Evolutionary conservation across 306 rosid species (phyloP), one percentile per base, ranked within the genome.

Genomic region (Rosa multiflora): DNA sequence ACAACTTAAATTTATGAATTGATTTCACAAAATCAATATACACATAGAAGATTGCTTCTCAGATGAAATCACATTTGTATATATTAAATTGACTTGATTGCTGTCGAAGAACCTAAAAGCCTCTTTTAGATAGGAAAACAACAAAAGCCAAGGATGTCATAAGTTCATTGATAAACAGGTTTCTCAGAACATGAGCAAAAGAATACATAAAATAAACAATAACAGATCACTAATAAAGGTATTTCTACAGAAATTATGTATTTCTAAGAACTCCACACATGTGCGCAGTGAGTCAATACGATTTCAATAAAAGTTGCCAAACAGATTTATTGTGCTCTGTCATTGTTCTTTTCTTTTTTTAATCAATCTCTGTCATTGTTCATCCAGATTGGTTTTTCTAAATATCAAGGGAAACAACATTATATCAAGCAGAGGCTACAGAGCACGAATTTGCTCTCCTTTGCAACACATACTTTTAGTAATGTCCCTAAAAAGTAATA

Each of bases 71-170:
- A 29, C 32, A 29, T 29, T 29, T 29, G 32, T 29, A 29, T 29
- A 29, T 29, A 29, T 29, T 29, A 29, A 29, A 29, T 29, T 29
- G 44, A 58, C 97, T 29, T 78, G 89, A 73, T 95, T 92, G 26
- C 94, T 91, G 79, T 95, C 99, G 39, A 93, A 95, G 82, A 95
- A 95, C 77, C 97, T 82, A 76, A 95, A 95, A 69, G 99, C 99
- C 99, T 95, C 89, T 63, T 85, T 79, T 75, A 78, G 75, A 85
- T 74, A 42, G 55, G 21, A 76, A 76, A 80, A 32, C 20, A 44
- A 52, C 9, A 42, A 73, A 61, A 37, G 35, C 46, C 29, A 67
- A 73, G 8, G 40, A 40, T 6, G 6, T 37, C 14, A 59, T 59
- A 47, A 58, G 44, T 58, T 23, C 58, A 56, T 79, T 35, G 10